Evolutionary conservation across 2,329 filamentous ascomycete species (phyloP), one percentile per base, ranked within the genome.

Genomic region (Diplodia intermedia): DNA sequence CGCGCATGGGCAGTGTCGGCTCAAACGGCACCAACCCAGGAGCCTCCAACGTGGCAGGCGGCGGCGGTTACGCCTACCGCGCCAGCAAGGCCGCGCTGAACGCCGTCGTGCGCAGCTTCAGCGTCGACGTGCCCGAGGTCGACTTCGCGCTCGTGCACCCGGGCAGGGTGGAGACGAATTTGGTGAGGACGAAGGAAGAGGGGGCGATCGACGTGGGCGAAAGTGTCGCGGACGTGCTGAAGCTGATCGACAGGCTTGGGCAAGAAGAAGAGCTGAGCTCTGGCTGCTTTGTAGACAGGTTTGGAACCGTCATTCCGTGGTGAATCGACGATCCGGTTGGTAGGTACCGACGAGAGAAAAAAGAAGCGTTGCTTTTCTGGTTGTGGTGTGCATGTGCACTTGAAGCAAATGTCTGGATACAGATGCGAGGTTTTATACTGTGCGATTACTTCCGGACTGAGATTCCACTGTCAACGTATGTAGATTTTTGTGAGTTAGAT

Each of bases 81-180:
- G 81, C 82, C 4, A 80, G 77, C 52, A 84, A 84, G 71, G 82
- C 82, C 3, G 82, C 80, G 29, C 71, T 83, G 43, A 84, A 84
- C 69, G 79, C 80, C 6, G 75, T 84, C 8, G 75, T 84, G 1
- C 78, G 79, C 71, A 81, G 78, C 53, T 79, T 84, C 40, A 77
- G 75, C 36, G 73, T 82, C 9, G 82, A 84, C 75, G 77, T 82
- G 15, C 78, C 79, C 0, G 78, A 80, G 5, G 78, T 82, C 1
- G 70, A 71, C 1, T 83, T 82, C 66, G 72, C 81, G 61, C 68
- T 82, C 36, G 71, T 82, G 71, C 82, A 84, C 75, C 81, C 82
- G 0, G 82, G 82, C 9, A 70, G 82, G 2, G 82, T 84, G 23
- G 81, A 83, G 73, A 83, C 79, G 18, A 73, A 75, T 43, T 70